Percentiles rank a stretch among this genome's conserved stretches.
These are phyloP conservation scores for Nigrospora sphaerica DNA, from an alignment of 2,329 filamentous ascomycete genomes.

Conservation along the genomic window DNA sequence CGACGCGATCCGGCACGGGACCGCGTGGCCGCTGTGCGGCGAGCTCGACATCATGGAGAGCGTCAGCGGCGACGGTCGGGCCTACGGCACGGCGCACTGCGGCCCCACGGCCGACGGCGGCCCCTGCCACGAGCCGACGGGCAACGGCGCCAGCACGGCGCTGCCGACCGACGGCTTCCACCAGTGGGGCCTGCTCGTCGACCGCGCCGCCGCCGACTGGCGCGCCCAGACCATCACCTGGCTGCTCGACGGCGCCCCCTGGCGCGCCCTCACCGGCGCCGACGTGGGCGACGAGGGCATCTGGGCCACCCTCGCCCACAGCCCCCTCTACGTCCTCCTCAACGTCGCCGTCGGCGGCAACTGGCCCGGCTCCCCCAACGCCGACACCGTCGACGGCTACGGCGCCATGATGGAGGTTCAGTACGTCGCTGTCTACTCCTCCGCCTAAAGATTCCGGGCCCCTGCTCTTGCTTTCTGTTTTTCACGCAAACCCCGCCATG, in stretches of 20 bases:
- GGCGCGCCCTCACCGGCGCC: constrained; percentile 33
- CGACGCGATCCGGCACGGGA: constrained; percentile 36
- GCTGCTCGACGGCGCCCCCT: constrained; percentile 37
- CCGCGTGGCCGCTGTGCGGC: constrained; percentile 39
- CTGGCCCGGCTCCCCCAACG: constrained; percentile 40
- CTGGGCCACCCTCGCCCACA: constrained; percentile 36
- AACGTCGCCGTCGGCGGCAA: constrained; percentile 37
- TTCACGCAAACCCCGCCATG: neutral
- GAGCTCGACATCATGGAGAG: constrained; percentile 45
- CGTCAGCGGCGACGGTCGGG: constrained; percentile 36
- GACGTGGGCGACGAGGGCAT: constrained; percentile 30
- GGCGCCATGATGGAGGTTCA: constrained; percentile 44
- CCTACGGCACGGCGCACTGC: constrained; percentile 42
- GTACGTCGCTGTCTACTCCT: constrained; percentile 34
- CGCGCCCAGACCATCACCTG: constrained; percentile 39
- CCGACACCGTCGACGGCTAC: constrained; percentile 34
- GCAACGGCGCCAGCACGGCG: constrained; percentile 24
- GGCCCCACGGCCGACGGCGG: constrained; percentile 30
- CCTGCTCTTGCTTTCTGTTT: too few species aligned
- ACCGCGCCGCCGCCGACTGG: constrained; percentile 37
- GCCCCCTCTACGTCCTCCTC: constrained; percentile 36
- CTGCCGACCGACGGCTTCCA: constrained; percentile 42
- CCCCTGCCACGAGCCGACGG: constrained; percentile 39
- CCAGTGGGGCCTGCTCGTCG: constrained; percentile 38
- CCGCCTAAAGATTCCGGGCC: constrained; percentile 1